Evolutionary conservation across 345 rosid species (phyloP).

Genomic region (Boechera divaricarpa): DNA sequence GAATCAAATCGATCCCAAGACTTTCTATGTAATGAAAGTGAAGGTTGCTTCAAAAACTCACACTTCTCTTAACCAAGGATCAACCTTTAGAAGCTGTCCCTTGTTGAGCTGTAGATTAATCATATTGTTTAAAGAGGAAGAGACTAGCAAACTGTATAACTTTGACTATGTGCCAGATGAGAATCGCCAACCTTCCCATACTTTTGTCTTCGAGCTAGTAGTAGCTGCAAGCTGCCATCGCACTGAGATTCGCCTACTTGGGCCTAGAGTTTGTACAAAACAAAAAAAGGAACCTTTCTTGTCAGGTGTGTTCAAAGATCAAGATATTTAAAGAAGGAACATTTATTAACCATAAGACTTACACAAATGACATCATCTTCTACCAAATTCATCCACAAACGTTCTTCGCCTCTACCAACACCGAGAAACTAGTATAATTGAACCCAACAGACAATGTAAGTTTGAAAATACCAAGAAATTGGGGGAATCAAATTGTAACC

Average conservation of each 20-base stretch:
- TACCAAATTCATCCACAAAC: constrained; percentile 78
- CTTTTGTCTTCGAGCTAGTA: constrained; percentile 85
- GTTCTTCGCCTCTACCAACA: constrained; percentile 75
- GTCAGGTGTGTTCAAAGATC: constrained; percentile 8
- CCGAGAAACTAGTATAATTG: constrained; percentile 8
- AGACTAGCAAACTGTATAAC: not conserved
- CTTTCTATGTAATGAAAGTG: constrained; percentile 77
- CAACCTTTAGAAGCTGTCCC: constrained; percentile 69
- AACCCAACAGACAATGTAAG: not conserved
- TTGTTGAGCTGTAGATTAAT: constrained; percentile 63
- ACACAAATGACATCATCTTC: constrained; percentile 89
- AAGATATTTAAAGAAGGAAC: not conserved
- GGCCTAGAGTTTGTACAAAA: constrained; percentile 50
- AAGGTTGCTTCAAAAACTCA: constrained; percentile 46
- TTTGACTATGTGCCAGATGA: not conserved
- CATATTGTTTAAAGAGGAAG: not conserved
- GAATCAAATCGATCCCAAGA: constrained; percentile 70
- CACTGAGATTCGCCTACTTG: constrained; percentile 74
- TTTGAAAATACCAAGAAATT: not conserved
- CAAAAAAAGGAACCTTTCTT: not conserved
- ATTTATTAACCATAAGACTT: constrained; percentile 43
- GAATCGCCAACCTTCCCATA: constrained; percentile 80
- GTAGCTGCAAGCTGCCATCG: constrained; percentile 77
- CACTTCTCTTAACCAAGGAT: constrained; percentile 67
- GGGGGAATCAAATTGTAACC: constrained; percentile 47